Percentiles rank a stretch among this genome's conserved stretches.
Conservation (phyloP, 768 basidiomycete genomes). For the Mycena indigotica region DNA sequence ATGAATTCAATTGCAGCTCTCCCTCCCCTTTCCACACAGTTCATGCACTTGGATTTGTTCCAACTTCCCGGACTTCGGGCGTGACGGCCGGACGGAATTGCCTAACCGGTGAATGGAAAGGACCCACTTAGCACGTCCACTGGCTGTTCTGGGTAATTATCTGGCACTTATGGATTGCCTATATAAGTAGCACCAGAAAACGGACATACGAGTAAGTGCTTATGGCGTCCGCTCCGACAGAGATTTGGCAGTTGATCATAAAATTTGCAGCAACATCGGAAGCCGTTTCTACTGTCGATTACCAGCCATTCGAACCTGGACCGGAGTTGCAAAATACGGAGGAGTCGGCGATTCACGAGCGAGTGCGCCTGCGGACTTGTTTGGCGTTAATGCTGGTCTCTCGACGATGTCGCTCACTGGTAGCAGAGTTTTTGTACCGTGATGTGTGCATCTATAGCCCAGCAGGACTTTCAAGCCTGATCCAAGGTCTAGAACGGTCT, state of each 20-base stretch:
- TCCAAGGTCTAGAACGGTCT: not conserved
- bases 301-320: constrained; percentile 4
- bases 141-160: no score
- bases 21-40: no score
- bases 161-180: no score
- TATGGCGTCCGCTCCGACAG: constrained; percentile 3
- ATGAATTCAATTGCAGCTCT: no score
- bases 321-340: constrained; percentile 3
- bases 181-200: no score
- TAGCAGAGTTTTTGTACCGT: constrained; percentile 12
- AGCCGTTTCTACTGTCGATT: not conserved
- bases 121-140: no score
- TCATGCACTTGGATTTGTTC: no score
- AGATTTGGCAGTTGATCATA: constrained; percentile 10
- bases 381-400: constrained; percentile 4
- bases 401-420: constrained; percentile 1
- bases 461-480: not conserved
- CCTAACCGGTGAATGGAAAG: no score
- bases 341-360: not conserved
- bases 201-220: no score
- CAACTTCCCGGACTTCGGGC: no score
- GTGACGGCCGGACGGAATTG: no score
- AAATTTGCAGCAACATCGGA: not conserved
- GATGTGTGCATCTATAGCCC: constrained; percentile 6
- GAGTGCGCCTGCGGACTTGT: constrained; percentile 2